Evolutionary conservation across 2,329 filamentous ascomycete species (phyloP), one percentile per base, ranked within the genome.

Genomic region (Penicillium expansum): DNA sequence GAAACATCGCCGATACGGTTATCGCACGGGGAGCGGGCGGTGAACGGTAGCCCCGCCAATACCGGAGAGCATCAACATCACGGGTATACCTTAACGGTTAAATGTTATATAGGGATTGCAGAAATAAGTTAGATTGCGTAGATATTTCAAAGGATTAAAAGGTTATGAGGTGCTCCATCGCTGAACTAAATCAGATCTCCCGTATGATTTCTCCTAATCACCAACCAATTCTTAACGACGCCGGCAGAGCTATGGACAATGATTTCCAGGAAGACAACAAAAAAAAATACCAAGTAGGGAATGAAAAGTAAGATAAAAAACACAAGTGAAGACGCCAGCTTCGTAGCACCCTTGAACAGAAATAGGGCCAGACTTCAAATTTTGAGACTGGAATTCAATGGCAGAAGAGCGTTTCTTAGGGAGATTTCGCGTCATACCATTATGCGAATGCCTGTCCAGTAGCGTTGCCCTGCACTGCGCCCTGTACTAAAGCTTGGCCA

Each of bases 401-500:
- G 44, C 41, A 42, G 53, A 37, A 55, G 30, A 27, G 45, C 22
- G 8, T 48, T 20, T 30, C 18, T 42, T 56, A 30, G 44, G 29
- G 38, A 50, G 20, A 48, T 43, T 29, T 24, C 52, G 16, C 35
- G 33, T 51, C 29, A 41, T 33, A 20, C 32, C n/a, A 58, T 51
- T 63, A 71, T 62, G 68, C 66, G 58, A 68, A 72, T 30, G 55
- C 48, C 61, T 68, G 68, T 50, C 22, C 45, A 24, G 66, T 58
- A 20, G 29, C 22, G n/a, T 52, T 45, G 10, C 58, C 62, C 24
- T 66, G 64, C 24, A 55, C 63, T 20, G 61, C 58, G 13, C 67
- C 65, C 27, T 70, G 61, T 24, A 70, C 64, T 24, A 71, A 60
- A 49, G 64, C 65, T 56, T 72, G 65, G 5, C 65, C 69, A 11